Evolutionary conservation across 2,329 filamentous ascomycete species (phyloP).

Genomic region (Penicillium glabrum): DNA sequence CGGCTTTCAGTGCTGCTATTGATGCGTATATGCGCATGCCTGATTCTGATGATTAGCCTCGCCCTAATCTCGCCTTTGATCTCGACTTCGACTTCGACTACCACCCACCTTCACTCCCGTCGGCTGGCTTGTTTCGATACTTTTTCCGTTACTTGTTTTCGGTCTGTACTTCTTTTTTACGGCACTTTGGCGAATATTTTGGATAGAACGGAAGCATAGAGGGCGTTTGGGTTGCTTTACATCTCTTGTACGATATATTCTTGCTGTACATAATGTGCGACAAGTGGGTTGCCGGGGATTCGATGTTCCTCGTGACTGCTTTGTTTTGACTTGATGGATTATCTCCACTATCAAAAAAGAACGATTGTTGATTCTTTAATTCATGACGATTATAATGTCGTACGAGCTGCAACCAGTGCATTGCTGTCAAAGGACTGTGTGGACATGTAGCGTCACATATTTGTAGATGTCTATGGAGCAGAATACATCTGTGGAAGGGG

Average conservation of each 20-base stretch:
- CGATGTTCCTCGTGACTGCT: not conserved
- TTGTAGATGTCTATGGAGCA: no score
- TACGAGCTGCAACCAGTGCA: no score
- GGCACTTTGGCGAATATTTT: slow-evolving; percentile 17
- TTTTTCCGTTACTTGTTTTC: slow-evolving; percentile 5
- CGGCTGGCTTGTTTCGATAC: not conserved
- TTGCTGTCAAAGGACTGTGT: no score
- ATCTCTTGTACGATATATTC: slow-evolving; percentile 2
- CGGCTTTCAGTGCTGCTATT: slow-evolving; percentile 87
- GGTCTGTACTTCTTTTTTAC: slow-evolving; percentile 18
- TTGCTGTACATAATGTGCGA: not conserved
- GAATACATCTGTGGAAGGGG: no score
- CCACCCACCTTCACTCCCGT: not conserved
- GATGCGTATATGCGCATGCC: slow-evolving; percentile 87
- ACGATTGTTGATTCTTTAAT: not conserved
- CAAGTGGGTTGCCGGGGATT: not conserved
- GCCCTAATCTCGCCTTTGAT: not conserved
- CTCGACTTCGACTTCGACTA: not conserved
- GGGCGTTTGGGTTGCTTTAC: slow-evolving; percentile 23
- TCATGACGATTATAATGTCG: no score
- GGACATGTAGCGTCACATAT: no score
- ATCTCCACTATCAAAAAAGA: not conserved
- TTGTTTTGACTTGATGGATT: not conserved
- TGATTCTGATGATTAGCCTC: slow-evolving; percentile 30
- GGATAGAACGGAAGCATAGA: slow-evolving; percentile 27